A percentile compares a stretch with the other conserved stretches of the same genome.
Evolutionary conservation across 2,329 filamentous ascomycete genomes (phyloP).

Genomic region (Cladorrhinum sp.): DNA sequence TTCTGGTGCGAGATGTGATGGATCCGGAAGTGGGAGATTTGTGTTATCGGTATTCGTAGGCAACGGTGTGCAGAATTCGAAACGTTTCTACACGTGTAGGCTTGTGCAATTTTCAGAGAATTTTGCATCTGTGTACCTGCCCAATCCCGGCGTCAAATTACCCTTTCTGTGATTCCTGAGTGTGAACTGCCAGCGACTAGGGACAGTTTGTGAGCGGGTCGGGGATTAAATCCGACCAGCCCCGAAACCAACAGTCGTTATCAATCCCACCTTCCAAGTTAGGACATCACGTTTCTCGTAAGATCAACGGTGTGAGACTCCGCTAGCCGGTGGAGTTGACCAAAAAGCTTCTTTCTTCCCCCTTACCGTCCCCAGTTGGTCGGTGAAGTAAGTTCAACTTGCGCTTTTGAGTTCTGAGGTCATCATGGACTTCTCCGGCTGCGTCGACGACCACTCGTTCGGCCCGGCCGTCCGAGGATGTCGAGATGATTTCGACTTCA

Average conservation of each 20-base stretch:
- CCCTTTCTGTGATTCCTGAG: too few species aligned
- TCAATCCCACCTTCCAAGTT: neutral
- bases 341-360: neutral
- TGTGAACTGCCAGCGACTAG: too few species aligned
- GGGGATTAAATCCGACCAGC: neutral
- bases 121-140: too few species aligned
- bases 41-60: neutral
- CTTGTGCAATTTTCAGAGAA: neutral
- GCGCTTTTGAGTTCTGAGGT: neutral
- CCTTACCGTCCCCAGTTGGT: too few species aligned
- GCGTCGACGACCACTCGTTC: conserved; percentile 38
- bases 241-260: neutral
- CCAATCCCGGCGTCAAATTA: too few species aligned
- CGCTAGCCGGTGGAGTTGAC: neutral
- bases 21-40: neutral
- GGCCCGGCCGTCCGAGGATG: conserved; percentile 46
- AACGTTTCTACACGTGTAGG: too few species aligned
- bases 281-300: neutral
- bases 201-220: too few species aligned
- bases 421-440: conserved; percentile 28
- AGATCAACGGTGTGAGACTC: too few species aligned
- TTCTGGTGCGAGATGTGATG: neutral
- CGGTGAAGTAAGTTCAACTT: too few species aligned
- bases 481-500: conserved; percentile 50
- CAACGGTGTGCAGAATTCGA: too few species aligned